A percentile compares a stretch with the other conserved stretches of the same genome.
phyloP scores from a whole-genome alignment of 306 rosid species.

The Rosa rugosa region DNA sequence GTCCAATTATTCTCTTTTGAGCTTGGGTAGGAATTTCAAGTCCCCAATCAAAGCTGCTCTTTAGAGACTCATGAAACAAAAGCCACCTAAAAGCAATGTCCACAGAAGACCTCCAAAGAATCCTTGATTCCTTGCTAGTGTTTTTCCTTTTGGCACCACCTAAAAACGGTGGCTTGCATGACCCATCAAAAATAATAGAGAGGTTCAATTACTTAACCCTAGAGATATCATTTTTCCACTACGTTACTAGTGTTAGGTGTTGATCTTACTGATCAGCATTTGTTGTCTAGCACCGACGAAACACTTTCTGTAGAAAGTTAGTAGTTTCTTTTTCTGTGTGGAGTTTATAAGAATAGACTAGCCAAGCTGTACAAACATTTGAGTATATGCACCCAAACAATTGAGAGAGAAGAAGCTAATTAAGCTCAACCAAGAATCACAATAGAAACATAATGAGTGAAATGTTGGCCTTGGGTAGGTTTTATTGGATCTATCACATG shows the following conservation, averaged over 20 bases:
- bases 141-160: conserved; percentile 19
- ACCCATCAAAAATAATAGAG: not conserved
- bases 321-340: not conserved
- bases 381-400: conserved; percentile 10
- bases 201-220: not conserved
- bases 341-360: not conserved
- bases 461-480: conserved; percentile 2
- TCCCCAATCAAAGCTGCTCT: conserved; percentile 30
- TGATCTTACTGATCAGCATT: not conserved
- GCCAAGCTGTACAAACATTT: not conserved
- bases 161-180: conserved; percentile 8
- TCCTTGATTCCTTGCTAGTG: not conserved
- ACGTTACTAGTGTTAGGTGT: not conserved
- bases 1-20: conserved; percentile 22
- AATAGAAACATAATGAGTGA: not conserved
- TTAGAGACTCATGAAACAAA: conserved; percentile 27
- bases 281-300: conserved; percentile 7
- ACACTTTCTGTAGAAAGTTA: not conserved
- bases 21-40: conserved; percentile 19
- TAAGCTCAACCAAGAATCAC: not conserved
- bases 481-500: not conserved
- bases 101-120: conserved; percentile 24
- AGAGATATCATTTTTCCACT: not conserved
- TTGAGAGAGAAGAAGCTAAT: conserved; percentile 2
- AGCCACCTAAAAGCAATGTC: conserved; percentile 40